Evolutionary conservation across 2,329 filamentous ascomycete genomes (phyloP).

Genomic region (Xylariaceae sp.): DNA sequence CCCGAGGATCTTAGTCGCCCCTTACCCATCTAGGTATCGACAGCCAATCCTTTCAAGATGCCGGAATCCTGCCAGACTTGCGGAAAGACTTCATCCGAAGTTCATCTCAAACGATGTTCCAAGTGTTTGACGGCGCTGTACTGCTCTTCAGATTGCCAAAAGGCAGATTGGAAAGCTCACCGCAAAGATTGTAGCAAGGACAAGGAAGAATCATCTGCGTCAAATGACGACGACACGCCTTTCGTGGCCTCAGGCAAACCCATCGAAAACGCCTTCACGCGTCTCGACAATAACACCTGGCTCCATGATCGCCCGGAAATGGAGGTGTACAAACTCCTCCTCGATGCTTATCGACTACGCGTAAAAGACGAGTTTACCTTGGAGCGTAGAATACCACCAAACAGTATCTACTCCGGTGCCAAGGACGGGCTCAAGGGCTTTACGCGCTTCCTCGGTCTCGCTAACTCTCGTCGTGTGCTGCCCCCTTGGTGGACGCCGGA

Average conservation of each 20-base stretch:
- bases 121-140: conserved; percentile 18
- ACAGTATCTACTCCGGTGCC: conserved; percentile 12
- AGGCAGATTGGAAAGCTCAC: conserved; percentile 20
- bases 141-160: conserved; percentile 21
- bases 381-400: not conserved
- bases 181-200: conserved; percentile 18
- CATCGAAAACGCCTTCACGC: conserved; percentile 15
- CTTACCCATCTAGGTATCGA: not conserved
- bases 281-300: conserved; percentile 15
- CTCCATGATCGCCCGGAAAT: conserved; percentile 16
- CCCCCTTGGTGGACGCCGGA: conserved; percentile 15
- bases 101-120: conserved; percentile 16
- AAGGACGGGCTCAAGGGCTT: conserved; percentile 10
- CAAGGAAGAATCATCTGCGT: not conserved
- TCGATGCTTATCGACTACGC: conserved; percentile 17
- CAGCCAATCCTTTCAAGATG: conserved; percentile 5
- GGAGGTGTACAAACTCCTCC: conserved; percentile 10
- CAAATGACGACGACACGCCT: not conserved
- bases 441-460: conserved; percentile 6
- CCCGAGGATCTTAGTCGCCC: not conserved
- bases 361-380: conserved; percentile 13
- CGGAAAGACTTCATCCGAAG: conserved; percentile 13
- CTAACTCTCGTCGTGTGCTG: conserved; percentile 7
- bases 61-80: conserved; percentile 15
- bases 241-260: conserved; percentile 12